Evolutionary conservation across 1,139 yeast species (phyloP).

Genomic region (Debaryomyces coudertii): DNA sequence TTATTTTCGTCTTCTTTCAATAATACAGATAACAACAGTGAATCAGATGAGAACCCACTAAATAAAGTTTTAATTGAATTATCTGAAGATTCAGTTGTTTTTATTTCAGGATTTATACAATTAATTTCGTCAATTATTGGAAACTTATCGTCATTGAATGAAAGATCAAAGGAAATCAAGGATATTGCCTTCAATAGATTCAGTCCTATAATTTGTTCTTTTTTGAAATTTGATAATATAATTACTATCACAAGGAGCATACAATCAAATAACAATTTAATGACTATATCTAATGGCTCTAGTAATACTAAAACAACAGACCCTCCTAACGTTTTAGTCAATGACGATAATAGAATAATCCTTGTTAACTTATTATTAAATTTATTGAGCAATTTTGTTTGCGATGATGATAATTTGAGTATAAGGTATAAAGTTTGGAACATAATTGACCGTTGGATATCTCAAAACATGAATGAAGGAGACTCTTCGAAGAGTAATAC

Average conservation of each 20-base stretch:
- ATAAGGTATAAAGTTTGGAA: slow-evolving; percentile 65
- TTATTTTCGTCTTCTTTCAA: slow-evolving; percentile 28
- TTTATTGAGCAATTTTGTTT: slow-evolving; percentile 54
- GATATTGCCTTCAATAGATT: slow-evolving; percentile 37
- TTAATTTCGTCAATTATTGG: slow-evolving; percentile 40
- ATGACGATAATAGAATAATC: slow-evolving; percentile 41
- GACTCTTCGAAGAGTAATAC: slow-evolving; percentile 4
- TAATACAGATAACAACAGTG: slow-evolving; percentile 18
- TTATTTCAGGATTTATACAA: slow-evolving; percentile 70
- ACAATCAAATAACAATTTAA: background rate
- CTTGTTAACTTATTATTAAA: slow-evolving; percentile 39
- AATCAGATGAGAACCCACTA: slow-evolving; percentile 18
- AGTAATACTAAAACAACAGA: slow-evolving; percentile 25
- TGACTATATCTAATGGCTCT: slow-evolving; percentile 8
- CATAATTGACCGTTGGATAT: slow-evolving; percentile 74
- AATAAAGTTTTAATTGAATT: slow-evolving; percentile 51
- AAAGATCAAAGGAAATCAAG: slow-evolving; percentile 34
- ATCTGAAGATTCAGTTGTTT: slow-evolving; percentile 80
- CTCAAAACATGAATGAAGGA: slow-evolving; percentile 36
- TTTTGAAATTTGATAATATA: slow-evolving; percentile 46
- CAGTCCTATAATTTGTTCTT: slow-evolving; percentile 38
- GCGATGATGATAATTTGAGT: slow-evolving; percentile 32
- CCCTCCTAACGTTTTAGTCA: slow-evolving; percentile 30
- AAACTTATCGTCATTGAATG: slow-evolving; percentile 30
- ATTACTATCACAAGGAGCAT: slow-evolving; percentile 25